Evolutionary conservation across 1,139 yeast genomes (phyloP), one percentile per base, ranked within the genome.

Genomic region (Magnusiomyces suaveolens): DNA sequence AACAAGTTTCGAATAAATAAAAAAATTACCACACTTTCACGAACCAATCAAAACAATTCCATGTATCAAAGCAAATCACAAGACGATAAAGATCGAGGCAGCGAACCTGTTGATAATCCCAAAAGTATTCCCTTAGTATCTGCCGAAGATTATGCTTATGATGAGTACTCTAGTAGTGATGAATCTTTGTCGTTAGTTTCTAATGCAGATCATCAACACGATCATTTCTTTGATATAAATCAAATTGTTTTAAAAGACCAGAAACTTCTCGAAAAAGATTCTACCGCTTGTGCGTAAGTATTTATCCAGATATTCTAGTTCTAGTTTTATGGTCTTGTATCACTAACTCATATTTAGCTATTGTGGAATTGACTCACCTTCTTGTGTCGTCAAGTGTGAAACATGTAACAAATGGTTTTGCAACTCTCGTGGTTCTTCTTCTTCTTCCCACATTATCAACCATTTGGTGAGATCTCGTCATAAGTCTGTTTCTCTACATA

Each of bases 331-430:
- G 8, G 46, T 16, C 21, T 20, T 44, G 3, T 26, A 41, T 43
- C 43, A 8, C 18, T 16, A 12, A 38, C 43, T 38, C 16, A 8
- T 4, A 38, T 16, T 16, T 38, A 38, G 43, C 1, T 89, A 89
- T 67, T 90, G 97, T 72, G 94, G 90, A 1, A 76, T 87, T 39
- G 82, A 82, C 60, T 71, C 80, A 3, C 78, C 88, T 0, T 70
- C 80, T 10, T 76, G 84, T 51, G 85, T 89, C 23, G 85, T 86
- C 46, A 82, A 84, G 62, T 90, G 97, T 72, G 79, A 80, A 56
- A 75, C 79, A 3, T 89, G 97, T 69, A 71, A 80, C 64, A 84
- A 82, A 66, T 90, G 97, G 97, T 90, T 90, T 67, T 90, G 97
- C 72, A 90, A 90, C 66, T 78, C 87, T n/a, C 80, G 81, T 56